These are phyloP conservation scores for Entophlyctis helioformis DNA, from an alignment of 192 early-diverging fungal species.

Conservation along the genomic window DNA sequence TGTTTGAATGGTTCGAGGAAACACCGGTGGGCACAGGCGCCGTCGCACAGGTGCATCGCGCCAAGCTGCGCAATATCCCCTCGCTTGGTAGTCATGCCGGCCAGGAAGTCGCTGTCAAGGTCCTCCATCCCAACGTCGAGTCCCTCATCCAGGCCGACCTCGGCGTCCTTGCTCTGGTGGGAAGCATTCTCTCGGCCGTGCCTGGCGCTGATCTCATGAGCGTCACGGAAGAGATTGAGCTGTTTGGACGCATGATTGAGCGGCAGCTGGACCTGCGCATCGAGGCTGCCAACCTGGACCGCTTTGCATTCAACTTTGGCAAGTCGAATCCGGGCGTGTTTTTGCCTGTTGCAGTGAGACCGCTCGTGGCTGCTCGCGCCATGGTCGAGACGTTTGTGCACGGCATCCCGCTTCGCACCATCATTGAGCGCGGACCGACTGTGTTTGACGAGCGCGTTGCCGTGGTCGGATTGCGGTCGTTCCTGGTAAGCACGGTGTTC, in stretches of 20 bases:
- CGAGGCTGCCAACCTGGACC: conserved; percentile 63
- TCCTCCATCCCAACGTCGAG: conserved; percentile 75
- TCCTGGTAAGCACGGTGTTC: no score
- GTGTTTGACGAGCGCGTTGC: no score
- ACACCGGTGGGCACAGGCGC: conserved; percentile 83
- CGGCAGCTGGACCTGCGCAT: conserved; percentile 74
- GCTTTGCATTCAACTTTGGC: conserved; percentile 28
- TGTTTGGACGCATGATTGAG: conserved; percentile 88
- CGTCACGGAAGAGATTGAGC: conserved; percentile 75
- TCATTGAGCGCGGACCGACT: conserved; percentile 34
- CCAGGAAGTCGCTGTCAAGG: conserved; percentile 60
- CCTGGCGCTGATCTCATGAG: conserved; percentile 79
- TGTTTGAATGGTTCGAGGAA: conserved; percentile 69
- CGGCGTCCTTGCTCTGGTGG: conserved; percentile 64
- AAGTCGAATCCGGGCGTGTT: conserved; percentile 13
- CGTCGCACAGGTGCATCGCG: conserved; percentile 75
- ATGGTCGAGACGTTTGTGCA: conserved; percentile 77
- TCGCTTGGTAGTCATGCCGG: background rate
- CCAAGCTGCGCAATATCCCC: conserved; percentile 5
- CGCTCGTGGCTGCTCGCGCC: conserved; percentile 43
- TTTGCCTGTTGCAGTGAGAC: conserved; percentile 58
- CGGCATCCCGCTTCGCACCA: conserved; percentile 62
- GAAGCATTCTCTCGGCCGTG: conserved; percentile 47
- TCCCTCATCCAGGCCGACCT: conserved; percentile 65
- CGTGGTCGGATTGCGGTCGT: no score